Evolutionary conservation across 2,329 filamentous ascomycete species (phyloP), one percentile per base, ranked within the genome.

Genomic region (Cladophialophora chaetospira): DNA sequence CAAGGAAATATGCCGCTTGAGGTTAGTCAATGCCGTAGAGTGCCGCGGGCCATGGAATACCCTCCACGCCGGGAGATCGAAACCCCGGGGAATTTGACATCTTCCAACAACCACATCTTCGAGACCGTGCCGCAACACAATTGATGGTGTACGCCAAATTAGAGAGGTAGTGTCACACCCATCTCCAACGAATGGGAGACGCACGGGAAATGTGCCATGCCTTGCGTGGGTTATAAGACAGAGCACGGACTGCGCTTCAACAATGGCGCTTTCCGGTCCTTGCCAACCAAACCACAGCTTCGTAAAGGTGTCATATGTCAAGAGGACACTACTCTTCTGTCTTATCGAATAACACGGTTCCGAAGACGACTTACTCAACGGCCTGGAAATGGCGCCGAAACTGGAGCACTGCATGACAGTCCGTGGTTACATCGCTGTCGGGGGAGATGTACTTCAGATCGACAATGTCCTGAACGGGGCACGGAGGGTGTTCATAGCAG

Each of bases 391-490:
- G 42, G 42, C 42, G n/a, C 42, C 42, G 13, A 44, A 44, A 6
- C 23, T 44, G 19, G 42, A 44, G n/a, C 42, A 8, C 15, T 44
- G 42, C 42, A 44, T 44, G 42, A 44, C 42, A 3, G 42, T 44
- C 10, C 19, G 42, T 15, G 42, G 42, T n/a, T 44, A 44, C 23
- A 28, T 44, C 10, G 42, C 42, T 11, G 42, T 44, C 8, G 42
- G 42, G 19, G 23, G 26, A 19, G 42, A 28, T 23, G 26, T 44
- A 6, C 42, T 44, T 17, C 19, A 25, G 13, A 28, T 44, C 21
- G 26, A 44, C 23, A 28, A 44, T 6, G 42, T 44, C 42, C 42
- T 44, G 9, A 44, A 44, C 23, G 42, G 42, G 6, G 19, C 42
- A 6, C 42, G 26, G 23, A 44, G 42, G n/a, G 15, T 9, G 4